Evolutionary conservation across 805 yeast species (phyloP).

Genomic region (Jamesozyma jinghongensis): DNA sequence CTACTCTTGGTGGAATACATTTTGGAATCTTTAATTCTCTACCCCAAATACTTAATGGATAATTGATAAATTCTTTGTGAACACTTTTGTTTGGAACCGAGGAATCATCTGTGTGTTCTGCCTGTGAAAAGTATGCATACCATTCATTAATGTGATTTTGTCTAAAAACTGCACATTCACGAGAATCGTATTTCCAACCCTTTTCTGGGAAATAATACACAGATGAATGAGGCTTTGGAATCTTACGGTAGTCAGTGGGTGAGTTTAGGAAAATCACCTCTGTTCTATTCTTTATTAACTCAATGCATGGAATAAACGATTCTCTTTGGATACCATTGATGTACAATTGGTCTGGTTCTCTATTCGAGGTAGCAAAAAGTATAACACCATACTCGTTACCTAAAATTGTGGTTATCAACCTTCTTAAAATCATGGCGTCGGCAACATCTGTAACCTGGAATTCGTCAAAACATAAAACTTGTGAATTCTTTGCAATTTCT

Average conservation of each 20-base stretch:
- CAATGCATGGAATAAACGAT: constrained; percentile 86
- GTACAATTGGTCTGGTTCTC: constrained; percentile 90
- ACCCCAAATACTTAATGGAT: constrained; percentile 71
- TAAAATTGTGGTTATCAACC: constrained; percentile 58
- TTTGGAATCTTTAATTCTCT: constrained; percentile 66
- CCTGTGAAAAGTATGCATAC: constrained; percentile 71
- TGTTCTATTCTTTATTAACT: constrained; percentile 61
- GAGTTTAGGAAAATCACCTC: constrained; percentile 76
- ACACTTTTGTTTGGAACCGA: constrained; percentile 10
- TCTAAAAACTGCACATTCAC: constrained; percentile 42
- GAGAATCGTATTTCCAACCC: constrained; percentile 46
- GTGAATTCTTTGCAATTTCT: constrained; percentile 66
- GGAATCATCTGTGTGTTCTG: constrained; percentile 23
- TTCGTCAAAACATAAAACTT: constrained; percentile 89
- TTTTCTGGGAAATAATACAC: constrained; percentile 70
- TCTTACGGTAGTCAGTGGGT: constrained; percentile 87
- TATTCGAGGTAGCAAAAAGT: constrained; percentile 86
- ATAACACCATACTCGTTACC: constrained; percentile 74
- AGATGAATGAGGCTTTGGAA: constrained; percentile 72
- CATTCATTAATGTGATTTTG: constrained; percentile 59
- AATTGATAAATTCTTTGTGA: constrained; percentile 15
- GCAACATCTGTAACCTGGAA: constrained; percentile 98
- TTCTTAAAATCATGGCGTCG: constrained; percentile 89
- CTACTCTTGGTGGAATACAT: constrained; percentile 71
- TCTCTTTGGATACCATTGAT: constrained; percentile 90